Evolutionary conservation across 495 filamentous ascomycete species (phyloP), one percentile per base, ranked within the genome.

Genomic region (Parathielavia hyrcaniae): DNA sequence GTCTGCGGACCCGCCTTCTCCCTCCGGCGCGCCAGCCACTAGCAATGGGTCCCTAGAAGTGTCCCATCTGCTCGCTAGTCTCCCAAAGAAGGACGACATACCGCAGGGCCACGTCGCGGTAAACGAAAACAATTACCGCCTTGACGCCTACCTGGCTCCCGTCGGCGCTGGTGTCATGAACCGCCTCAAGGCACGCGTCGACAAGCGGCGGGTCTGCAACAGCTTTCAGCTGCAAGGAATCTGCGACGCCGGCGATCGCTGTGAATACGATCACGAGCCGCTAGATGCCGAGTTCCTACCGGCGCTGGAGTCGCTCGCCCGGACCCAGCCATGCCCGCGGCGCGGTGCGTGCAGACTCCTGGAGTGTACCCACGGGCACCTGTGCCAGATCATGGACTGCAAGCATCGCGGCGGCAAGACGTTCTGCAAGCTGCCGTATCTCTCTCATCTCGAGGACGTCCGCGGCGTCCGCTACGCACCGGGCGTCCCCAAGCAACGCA

Each of bases 161-260:
- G 7, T 47, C 34, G 47, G 34, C 22, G 14, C 57, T 32, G 43
- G 53, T 4, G 30, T 36, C 8, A 22, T 52, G 13, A 40, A 20
- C 34, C 47, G 57, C 17, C 43, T 59, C 13, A 59, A 53, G 50
- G 41, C 41, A 3, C 49, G 49, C 30, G 49, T 59, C 23, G 50
- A 53, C 17, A 59, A 59, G 23, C 39, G 50, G 40, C 49, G 50
- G 8, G 49, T 59, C 9, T 59, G 57, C 57, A 59, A 59, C 57
- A 59, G 43, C 43, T 53, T 45, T 43, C 57, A 59, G 7, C 43
- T 59, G 4, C 34, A 39, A 10, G 57, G 50, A 4, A 0, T 9
- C 5, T 59, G 57, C 23, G 57, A 59, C 20, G 32, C 41, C 20
- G 57, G 49, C 8, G 34, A 53, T 53, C 23, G 50, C 10, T 59